Percentiles rank a stretch among this genome's conserved stretches.
Evolutionary conservation across 2,329 filamentous ascomycete species (phyloP).

Genomic region (Penicillium hesseltinei): DNA sequence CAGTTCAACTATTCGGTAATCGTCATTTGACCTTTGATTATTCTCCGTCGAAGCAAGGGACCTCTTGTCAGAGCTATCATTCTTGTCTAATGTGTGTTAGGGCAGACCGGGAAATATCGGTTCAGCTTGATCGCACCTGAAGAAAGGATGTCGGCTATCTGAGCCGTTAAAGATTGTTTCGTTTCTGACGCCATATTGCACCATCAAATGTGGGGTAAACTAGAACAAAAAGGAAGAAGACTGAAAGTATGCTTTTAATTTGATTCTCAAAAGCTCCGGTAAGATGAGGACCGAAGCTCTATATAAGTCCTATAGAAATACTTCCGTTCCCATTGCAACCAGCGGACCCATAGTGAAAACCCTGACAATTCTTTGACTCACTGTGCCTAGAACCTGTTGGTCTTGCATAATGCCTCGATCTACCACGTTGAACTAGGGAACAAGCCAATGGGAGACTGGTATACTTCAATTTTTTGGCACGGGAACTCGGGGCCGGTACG

Average conservation of each 20-base stretch:
- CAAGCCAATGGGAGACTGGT: slow-evolving; percentile 18
- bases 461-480: slow-evolving; percentile 16
- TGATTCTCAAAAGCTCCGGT: background rate
- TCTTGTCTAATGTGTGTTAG: slow-evolving; percentile 16
- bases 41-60: slow-evolving; percentile 1
- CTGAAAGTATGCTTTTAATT: slow-evolving; percentile 1
- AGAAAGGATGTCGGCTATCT: slow-evolving; percentile 9
- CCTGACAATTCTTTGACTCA: slow-evolving; percentile 21
- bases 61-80: slow-evolving; percentile 1
- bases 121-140: slow-evolving; percentile 14
- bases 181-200: slow-evolving; percentile 10
- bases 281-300: background rate
- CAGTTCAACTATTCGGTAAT: slow-evolving; percentile 23
- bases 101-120: background rate
- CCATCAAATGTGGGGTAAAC: background rate
- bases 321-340: background rate
- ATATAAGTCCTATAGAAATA: slow-evolving; percentile 13
- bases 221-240: background rate
- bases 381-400: slow-evolving; percentile 12
- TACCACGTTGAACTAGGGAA: slow-evolving; percentile 14
- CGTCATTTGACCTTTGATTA: slow-evolving; percentile 1
- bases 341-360: slow-evolving; percentile 10
- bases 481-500: slow-evolving; percentile 23
- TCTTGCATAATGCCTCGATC: slow-evolving; percentile 16
- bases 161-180: slow-evolving; percentile 5